A percentile compares a stretch with the other conserved stretches of the same genome.
phyloP scores from a whole-genome alignment of 176 grass and related monocot genomes.

The Triticum aestivum region DNA sequence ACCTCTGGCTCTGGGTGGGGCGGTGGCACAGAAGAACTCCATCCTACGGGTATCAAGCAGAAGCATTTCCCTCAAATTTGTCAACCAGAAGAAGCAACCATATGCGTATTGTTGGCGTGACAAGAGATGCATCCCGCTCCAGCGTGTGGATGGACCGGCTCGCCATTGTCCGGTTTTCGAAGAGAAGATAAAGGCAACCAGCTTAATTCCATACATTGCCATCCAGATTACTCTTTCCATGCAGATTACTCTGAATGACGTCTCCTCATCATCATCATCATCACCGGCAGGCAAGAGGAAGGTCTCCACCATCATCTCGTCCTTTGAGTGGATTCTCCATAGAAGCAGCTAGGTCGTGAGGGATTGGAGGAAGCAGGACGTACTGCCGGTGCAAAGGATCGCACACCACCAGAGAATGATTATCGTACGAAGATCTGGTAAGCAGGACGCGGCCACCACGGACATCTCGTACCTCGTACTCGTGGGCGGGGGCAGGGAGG shows the following conservation, averaged over 20 bases:
- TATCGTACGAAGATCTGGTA: not conserved
- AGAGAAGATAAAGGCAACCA: too few species aligned
- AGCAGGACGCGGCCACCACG: not conserved
- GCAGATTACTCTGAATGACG: not conserved
- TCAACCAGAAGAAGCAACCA: not conserved
- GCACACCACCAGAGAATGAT: not conserved
- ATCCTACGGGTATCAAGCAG: not conserved
- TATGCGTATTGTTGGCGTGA: not conserved
- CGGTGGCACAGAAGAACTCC: not conserved
- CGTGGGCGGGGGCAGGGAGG: not conserved
- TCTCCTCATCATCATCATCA: not conserved
- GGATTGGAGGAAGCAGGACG: not conserved
- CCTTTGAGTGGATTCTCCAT: not conserved
- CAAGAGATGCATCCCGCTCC: not conserved
- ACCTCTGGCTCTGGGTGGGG: not conserved
- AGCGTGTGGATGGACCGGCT: too few species aligned
- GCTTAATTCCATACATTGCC: not conserved
- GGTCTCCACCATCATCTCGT: too few species aligned
- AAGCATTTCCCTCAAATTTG: not conserved
- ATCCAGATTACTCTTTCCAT: not conserved
- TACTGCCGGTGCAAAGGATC: not conserved
- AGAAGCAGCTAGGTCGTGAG: not conserved
- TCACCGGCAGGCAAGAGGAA: not conserved
- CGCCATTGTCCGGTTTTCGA: too few species aligned
- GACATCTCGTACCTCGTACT: not conserved